A percentile compares a stretch with the other conserved stretches of the same genome.
phyloP scores from a whole-genome alignment of 2,329 filamentous ascomycete genomes.

The Fonsecaea pugnacius region DNA sequence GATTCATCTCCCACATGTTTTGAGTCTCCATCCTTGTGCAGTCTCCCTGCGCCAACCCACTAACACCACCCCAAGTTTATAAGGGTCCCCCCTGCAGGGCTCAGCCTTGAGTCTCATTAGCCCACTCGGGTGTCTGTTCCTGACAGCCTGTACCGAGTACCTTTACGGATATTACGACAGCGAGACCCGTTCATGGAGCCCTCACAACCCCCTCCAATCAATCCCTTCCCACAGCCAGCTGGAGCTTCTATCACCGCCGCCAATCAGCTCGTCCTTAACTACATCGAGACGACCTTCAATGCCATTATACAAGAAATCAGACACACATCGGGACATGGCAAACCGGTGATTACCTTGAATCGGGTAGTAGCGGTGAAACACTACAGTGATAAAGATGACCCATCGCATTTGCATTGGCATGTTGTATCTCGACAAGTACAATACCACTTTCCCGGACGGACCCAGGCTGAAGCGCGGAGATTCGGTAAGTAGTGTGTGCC shows the following conservation, averaged over 20 bases:
- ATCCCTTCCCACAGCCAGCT: neutral
- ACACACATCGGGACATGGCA: conserved; percentile 36
- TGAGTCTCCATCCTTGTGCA: no score
- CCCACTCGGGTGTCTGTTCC: neutral
- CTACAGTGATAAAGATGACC: conserved; percentile 35
- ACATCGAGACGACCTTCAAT: conserved; percentile 34
- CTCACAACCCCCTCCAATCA: neutral
- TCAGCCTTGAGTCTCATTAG: neutral
- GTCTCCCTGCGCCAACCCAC: no score
- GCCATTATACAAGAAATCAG: conserved; percentile 30
- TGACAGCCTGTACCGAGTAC: neutral
- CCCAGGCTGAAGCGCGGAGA: conserved; percentile 61
- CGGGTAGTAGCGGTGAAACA: conserved; percentile 40
- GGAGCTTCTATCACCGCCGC: neutral
- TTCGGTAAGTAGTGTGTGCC: conserved; percentile 50
- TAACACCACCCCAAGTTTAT: neutral
- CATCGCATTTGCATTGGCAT: conserved; percentile 37
- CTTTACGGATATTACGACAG: neutral
- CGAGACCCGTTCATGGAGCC: neutral
- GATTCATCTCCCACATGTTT: no score
- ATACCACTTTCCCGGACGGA: conserved; percentile 61
- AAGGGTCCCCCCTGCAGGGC: neutral
- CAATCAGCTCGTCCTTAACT: conserved; percentile 31
- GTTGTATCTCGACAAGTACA: conserved; percentile 36
- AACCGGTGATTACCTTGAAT: conserved; percentile 37